Base-by-base conservation (phyloP, 805 yeast genomes). In the Vanderwaltozyma yarrowii region DNA sequence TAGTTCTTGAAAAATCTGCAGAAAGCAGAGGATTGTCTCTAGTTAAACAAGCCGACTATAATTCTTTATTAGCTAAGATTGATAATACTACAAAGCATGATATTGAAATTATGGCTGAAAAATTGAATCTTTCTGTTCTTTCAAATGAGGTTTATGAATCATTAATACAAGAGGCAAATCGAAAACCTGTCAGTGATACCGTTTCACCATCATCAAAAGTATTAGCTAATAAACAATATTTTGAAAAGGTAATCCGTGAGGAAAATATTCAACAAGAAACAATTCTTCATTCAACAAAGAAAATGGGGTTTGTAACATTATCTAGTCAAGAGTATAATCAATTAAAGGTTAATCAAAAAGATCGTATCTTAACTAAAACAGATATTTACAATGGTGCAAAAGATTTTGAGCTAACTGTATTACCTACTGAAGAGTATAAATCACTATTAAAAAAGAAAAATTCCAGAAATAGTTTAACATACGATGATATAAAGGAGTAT, bases 391-490 rank as follows among this genome's bases (percentile, higher is more conserved):
- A 54, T 27, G 56, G 52, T 15, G 61, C 78, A 4, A 65, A 62
- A 48, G 54, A 54, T 13, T 66, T 67, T 45, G 66, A 67, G 8
- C 49, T 73, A 35, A 60, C 67, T 2, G 67, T 72, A 1, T 44
- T 73, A 31, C 65, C 75, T 2, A 45, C 54, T 5, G 72, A 67
- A 0, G 76, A 71, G 39, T 71, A 67, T 45, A 57, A 54, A 33
- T 38, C 49, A 1, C 46, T 70, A 17, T 42, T 67, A 35, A 58
- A 54, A 30, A 56, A 49, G 14, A 54, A 51, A 33, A 44, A 43
- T 33, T 28, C 28, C 16, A 47, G 47, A 5, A 20, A 37, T 32
- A 32, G 35, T 32, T 16, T 55, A 17, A 45, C 58, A 9, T 54
- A 54, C 33, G 64, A 55, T 2, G 60, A 56, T 13, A 37, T 68